Percentiles rank a stretch among this genome's conserved stretches.
phyloP scores from a whole-genome alignment of 345 rosid species.

The Camelina hispida region DNA sequence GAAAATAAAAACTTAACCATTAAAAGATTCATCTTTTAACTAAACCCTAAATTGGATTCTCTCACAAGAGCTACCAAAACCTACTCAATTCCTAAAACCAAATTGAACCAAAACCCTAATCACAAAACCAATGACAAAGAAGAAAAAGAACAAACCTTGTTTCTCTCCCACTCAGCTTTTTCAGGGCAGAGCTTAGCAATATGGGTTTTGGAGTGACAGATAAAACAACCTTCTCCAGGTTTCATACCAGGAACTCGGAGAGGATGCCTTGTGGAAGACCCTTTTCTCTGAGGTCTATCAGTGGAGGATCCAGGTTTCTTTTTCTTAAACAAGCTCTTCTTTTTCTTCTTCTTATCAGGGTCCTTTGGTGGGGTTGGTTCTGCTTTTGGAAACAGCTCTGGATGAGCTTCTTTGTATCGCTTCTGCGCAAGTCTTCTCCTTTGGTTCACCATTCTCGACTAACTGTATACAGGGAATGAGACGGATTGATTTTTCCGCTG shows the following conservation, averaged over 20 bases:
- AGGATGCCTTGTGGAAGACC: constrained; percentile 66
- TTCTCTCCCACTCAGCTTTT: constrained; percentile 86
- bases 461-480: neutral
- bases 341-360: constrained; percentile 66
- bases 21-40: neutral
- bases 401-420: constrained; percentile 62
- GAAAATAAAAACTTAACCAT: neutral
- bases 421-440: constrained; percentile 82
- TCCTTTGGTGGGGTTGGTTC: constrained; percentile 74
- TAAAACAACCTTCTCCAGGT: constrained; percentile 91
- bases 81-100: neutral
- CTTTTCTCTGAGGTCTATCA: constrained; percentile 42
- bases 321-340: constrained; percentile 66
- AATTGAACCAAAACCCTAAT: constrained; percentile 3
- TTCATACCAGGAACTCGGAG: constrained; percentile 91
- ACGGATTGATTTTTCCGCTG: constrained; percentile 2
- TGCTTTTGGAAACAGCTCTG: constrained; percentile 67
- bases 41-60: neutral
- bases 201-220: constrained; percentile 77
- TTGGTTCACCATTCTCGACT: constrained; percentile 65
- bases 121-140: neutral
- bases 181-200: constrained; percentile 85
- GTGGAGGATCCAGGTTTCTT: constrained; percentile 52
- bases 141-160: constrained; percentile 60
- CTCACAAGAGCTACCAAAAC: constrained; percentile 12